phyloP scores from a whole-genome alignment of 345 rosid genomes.

The Lepidium aucheri region DNA sequence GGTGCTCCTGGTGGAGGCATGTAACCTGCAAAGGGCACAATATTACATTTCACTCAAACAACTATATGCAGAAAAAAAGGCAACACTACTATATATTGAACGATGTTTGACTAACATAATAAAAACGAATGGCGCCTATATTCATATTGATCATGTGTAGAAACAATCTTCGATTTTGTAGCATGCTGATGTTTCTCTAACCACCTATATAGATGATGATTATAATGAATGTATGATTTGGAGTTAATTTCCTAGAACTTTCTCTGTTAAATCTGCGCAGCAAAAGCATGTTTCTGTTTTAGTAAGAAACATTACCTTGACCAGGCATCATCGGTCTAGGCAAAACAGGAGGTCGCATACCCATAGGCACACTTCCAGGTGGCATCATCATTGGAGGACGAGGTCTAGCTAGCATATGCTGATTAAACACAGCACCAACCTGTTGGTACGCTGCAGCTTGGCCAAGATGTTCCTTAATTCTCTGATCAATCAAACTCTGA shows the following conservation, averaged over 20 bases:
- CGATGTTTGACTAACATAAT: not conserved
- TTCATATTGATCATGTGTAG: not conserved
- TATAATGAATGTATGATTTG: no score
- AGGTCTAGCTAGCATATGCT: slow-evolving; percentile 74
- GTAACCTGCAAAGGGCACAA: slow-evolving; percentile 31
- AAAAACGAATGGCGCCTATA: no score
- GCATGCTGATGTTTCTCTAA: not conserved
- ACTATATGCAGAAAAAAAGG: not conserved
- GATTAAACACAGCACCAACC: slow-evolving; percentile 88
- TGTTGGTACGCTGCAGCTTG: slow-evolving; percentile 81
- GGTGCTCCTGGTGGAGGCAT: slow-evolving; percentile 47
- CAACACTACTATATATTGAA: not conserved
- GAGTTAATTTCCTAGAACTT: not conserved
- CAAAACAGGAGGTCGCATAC: slow-evolving; percentile 80
- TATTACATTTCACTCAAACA: not conserved
- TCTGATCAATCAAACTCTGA: slow-evolving; percentile 90
- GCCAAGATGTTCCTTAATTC: slow-evolving; percentile 92
- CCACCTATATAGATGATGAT: not conserved
- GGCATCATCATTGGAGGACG: slow-evolving; percentile 72
- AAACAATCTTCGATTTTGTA: not conserved
- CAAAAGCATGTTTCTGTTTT: not conserved
- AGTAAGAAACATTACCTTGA: slow-evolving; percentile 17
- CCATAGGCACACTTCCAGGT: slow-evolving; percentile 43
- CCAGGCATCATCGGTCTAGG: slow-evolving; percentile 74
- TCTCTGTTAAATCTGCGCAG: not conserved